Conservation (phyloP, 768 basidiomycete genomes). For the Saitozyma sp. region DNA sequence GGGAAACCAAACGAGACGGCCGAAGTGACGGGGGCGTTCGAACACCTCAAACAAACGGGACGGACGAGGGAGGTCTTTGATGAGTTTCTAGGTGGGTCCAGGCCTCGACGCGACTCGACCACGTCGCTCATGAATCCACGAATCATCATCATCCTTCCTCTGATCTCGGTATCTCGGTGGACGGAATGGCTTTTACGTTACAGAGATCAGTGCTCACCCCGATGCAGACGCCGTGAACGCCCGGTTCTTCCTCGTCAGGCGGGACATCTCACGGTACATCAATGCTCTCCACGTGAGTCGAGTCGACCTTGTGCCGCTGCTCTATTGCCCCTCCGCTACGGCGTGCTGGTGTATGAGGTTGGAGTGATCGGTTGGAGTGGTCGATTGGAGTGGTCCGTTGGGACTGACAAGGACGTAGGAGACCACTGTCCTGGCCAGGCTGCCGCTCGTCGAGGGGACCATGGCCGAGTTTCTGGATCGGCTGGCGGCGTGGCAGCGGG, state of each 20-base stretch:
- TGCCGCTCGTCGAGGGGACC: no score
- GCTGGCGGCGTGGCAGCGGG: constrained; percentile 41
- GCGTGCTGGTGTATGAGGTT: no score
- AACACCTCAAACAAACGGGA: constrained; percentile 10
- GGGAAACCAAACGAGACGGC: constrained; percentile 27
- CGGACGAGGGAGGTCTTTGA: constrained; percentile 13
- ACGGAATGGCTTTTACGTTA: neutral
- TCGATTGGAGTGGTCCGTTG: no score
- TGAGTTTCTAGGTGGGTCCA: constrained; percentile 35
- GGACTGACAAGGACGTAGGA: no score
- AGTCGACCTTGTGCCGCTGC: no score
- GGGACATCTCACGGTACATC: constrained; percentile 37
- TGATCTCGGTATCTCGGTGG: no score
- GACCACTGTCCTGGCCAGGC: no score
- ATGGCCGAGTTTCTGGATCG: constrained; percentile 29
- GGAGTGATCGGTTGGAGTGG: no score
- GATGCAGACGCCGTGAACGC: constrained; percentile 34
- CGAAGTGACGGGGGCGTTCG: constrained; percentile 26
- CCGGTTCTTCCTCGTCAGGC: constrained; percentile 34
- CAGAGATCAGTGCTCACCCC: neutral
- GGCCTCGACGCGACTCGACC: no score
- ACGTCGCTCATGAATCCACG: no score
- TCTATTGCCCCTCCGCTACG: no score
- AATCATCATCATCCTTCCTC: no score
- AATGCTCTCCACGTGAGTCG: constrained; percentile 22